Percentiles rank a stretch among this genome's conserved stretches.
These are phyloP conservation scores for Tetramitus jugosus DNA, from an alignment of 208 protist species.

Conservation along the genomic window DNA sequence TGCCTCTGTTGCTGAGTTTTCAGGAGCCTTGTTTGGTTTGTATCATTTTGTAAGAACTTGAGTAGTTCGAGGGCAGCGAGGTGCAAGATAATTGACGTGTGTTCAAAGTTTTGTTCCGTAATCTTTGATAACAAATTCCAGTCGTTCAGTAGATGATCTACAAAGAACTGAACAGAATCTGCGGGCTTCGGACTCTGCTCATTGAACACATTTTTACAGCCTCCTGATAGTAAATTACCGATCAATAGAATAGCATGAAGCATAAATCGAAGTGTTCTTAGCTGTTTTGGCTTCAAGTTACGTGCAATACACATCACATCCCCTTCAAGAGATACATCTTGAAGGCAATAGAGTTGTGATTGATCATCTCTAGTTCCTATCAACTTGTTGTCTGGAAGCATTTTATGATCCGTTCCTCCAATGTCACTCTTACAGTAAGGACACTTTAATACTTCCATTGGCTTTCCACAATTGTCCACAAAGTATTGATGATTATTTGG, in stretches of 20 bases:
- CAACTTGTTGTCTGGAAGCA: background rate
- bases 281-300: background rate
- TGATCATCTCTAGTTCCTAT: background rate
- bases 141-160: too few relatives aligned
- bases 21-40: too few relatives aligned
- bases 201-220: background rate
- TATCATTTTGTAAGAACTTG: too few relatives aligned
- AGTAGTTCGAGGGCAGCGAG: too few relatives aligned
- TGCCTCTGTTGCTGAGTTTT: too few relatives aligned
- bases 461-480: background rate
- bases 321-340: too few relatives aligned
- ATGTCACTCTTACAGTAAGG: background rate
- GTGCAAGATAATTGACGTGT: too few relatives aligned
- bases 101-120: too few relatives aligned
- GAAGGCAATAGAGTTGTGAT: background rate
- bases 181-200: too few relatives aligned
- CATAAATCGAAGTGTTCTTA: background rate
- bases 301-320: background rate
- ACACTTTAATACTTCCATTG: background rate
- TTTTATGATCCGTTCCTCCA: background rate
- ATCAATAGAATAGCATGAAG: background rate
- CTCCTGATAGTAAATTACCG: background rate
- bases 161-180: too few relatives aligned
- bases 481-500: constrained; percentile 6
- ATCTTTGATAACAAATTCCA: too few relatives aligned